Conservation (phyloP, 192 early-diverging fungal species). For the Phycomyces nitens region DNA sequence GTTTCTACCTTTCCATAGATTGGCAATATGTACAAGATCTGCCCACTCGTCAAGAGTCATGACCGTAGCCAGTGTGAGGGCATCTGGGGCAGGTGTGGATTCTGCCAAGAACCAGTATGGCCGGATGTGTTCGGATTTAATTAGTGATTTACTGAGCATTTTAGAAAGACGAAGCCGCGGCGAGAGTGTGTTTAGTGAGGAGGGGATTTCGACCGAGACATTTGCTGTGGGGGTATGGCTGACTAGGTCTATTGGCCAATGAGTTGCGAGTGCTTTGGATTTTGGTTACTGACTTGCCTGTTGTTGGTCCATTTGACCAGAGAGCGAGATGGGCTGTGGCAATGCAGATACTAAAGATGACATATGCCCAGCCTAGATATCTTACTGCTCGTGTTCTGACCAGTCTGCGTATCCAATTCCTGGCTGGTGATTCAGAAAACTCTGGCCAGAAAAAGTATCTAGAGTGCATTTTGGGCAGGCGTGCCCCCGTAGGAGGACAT, state of each 20-base stretch:
- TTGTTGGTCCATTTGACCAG: neutral
- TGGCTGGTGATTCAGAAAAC: neutral
- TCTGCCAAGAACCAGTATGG: constrained; percentile 18
- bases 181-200: neutral
- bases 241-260: neutral
- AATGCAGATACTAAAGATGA: neutral
- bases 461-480: neutral
- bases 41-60: constrained; percentile 27
- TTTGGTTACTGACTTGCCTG: neutral
- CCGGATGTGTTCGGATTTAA: constrained; percentile 2
- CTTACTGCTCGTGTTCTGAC: neutral
- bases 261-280: no score
- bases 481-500: constrained; percentile 1
- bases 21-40: constrained; percentile 35
- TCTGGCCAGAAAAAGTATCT: no score
- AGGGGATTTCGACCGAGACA: neutral
- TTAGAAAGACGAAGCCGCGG: constrained; percentile 9
- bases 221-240: neutral
- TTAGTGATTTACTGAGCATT: constrained; percentile 23
- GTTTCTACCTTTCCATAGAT: constrained; percentile 41
- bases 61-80: constrained; percentile 41
- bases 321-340: constrained; percentile 1
- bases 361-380: neutral
- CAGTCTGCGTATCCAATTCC: neutral
- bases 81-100: constrained; percentile 28